Evolutionary conservation across 2,329 filamentous ascomycete species (phyloP).

Genomic region (Cladosporium austrohemisphaericum): DNA sequence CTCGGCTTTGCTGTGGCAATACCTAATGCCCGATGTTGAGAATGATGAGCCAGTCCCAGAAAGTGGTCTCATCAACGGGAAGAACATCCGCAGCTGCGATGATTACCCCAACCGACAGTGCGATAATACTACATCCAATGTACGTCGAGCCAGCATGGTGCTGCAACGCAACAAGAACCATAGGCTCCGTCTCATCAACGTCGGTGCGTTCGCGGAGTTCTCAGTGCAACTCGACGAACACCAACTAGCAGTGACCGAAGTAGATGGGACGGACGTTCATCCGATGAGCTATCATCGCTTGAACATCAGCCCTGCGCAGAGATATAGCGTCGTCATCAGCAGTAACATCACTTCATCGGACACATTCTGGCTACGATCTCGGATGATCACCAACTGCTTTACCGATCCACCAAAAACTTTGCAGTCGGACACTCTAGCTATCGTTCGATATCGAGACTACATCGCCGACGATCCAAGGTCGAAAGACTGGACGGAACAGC

Average conservation of each 20-base stretch:
- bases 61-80: conserved; percentile 42
- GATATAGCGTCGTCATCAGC: conserved; percentile 63
- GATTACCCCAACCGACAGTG: conserved; percentile 36
- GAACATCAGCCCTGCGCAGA: conserved; percentile 64
- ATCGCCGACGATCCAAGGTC: conserved; percentile 35
- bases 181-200: conserved; percentile 60
- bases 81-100: conserved; percentile 36
- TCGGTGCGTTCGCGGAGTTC: conserved; percentile 63
- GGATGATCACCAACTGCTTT: conserved; percentile 60
- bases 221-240: conserved; percentile 65
- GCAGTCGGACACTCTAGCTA: conserved; percentile 47
- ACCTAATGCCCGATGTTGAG: conserved; percentile 48
- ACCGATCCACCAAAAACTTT: conserved; percentile 48
- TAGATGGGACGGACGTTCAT: conserved; percentile 61
- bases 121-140: conserved; percentile 29
- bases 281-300: conserved; percentile 55
- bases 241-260: conserved; percentile 58
- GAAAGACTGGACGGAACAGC: conserved; percentile 49
- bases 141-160: conserved; percentile 31
- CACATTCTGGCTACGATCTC: conserved; percentile 50
- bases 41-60: conserved; percentile 56
- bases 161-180: conserved; percentile 48
- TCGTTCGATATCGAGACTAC: conserved; percentile 44
- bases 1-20: conserved; percentile 48
- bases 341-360: conserved; percentile 41